Conservation (phyloP, 192 early-diverging fungal species). For the Backusella tuberculispora region DNA sequence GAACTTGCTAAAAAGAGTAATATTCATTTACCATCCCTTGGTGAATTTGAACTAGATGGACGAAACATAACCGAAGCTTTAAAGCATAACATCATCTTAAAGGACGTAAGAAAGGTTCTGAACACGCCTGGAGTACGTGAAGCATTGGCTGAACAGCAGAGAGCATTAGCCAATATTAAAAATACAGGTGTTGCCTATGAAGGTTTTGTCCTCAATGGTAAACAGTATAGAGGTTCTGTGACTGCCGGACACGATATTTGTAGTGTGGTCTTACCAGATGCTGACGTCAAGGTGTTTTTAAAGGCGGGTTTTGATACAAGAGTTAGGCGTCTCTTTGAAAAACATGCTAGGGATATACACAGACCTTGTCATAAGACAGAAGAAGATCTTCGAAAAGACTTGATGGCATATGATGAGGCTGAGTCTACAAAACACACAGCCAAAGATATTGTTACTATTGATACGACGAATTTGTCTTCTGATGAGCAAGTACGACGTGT, state of each 20-base stretch:
- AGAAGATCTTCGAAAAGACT: not conserved
- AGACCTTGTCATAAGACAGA: not conserved
- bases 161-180: conserved; percentile 48
- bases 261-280: conserved; percentile 71
- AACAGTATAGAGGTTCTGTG: conserved; percentile 55
- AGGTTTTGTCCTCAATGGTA: conserved; percentile 21
- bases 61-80: conserved; percentile 69
- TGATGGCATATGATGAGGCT: not conserved
- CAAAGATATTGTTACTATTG: not conserved
- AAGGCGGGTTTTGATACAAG: conserved; percentile 65
- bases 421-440: not conserved
- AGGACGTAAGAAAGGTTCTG: conserved; percentile 61
- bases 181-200: conserved; percentile 2
- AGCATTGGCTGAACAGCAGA: conserved; percentile 57
- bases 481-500: not conserved
- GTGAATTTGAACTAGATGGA: conserved; percentile 48
- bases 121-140: conserved; percentile 60
- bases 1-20: conserved; percentile 30
- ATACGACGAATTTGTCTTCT: not conserved
- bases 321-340: conserved; percentile 67
- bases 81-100: conserved; percentile 56
- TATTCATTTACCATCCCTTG: conserved; percentile 29
- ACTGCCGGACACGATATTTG: conserved; percentile 87
- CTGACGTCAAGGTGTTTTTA: conserved; percentile 79
- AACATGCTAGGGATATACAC: conserved; percentile 29